Evolutionary conservation across 352 stramenopile genomes (phyloP).

Genomic region (Pythium diclinum): DNA sequence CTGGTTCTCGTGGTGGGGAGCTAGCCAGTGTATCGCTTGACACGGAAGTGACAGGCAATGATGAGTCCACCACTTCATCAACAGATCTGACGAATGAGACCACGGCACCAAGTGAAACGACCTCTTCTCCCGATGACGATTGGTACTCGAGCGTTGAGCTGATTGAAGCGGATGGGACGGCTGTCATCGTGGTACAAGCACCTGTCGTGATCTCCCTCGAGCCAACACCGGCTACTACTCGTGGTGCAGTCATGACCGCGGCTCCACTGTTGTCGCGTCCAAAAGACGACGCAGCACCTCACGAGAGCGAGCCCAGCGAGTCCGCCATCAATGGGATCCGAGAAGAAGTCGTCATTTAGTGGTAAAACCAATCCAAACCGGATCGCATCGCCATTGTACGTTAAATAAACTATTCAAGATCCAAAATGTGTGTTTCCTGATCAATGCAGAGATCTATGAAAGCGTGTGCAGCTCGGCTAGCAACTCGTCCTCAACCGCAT

Average conservation of each 20-base stretch:
- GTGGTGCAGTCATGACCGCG: neutral
- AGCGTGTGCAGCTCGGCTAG: neutral
- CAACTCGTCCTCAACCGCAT: neutral
- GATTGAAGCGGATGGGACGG: neutral
- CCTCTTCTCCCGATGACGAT: neutral
- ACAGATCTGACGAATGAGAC: neutral
- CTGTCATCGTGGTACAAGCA: neutral
- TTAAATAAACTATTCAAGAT: neutral
- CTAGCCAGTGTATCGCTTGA: no score
- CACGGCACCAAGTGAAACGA: neutral
- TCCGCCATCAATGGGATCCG: neutral
- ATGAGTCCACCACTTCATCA: neutral
- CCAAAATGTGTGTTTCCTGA: neutral
- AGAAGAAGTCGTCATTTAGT: conserved; percentile 14
- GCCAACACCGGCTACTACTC: no score
- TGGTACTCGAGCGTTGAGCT: neutral
- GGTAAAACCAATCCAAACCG: neutral
- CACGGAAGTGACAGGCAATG: no score
- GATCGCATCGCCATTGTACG: neutral
- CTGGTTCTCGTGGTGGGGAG: no score
- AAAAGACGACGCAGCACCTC: neutral
- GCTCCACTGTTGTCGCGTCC: neutral
- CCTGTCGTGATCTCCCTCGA: neutral
- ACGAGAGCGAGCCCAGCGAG: neutral
- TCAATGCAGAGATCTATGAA: neutral